Conservation (phyloP, 345 rosid species). For the Syzygium aromaticum region DNA sequence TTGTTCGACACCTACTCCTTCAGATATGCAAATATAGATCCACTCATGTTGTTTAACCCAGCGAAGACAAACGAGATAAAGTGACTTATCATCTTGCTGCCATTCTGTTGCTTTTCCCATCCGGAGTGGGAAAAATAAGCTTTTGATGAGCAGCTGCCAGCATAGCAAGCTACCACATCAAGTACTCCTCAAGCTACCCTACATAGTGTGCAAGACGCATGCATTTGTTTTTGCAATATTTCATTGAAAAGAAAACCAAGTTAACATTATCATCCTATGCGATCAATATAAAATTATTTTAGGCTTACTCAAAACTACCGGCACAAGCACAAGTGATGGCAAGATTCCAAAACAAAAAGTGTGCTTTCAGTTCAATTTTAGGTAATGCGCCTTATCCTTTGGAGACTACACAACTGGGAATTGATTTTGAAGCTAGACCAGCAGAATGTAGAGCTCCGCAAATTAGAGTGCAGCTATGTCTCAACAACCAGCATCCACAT, state of each 20-base stretch:
- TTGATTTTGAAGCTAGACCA: neutral
- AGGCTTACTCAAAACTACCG: neutral
- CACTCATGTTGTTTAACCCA: slow-evolving; percentile 6
- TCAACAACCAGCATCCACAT: neutral
- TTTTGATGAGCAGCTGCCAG: slow-evolving; percentile 14
- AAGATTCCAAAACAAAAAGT: neutral
- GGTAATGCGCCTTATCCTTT: neutral
- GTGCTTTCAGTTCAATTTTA: neutral
- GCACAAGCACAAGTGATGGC: neutral
- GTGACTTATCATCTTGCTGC: slow-evolving; percentile 5
- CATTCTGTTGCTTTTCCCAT: slow-evolving; percentile 11
- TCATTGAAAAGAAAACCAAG: neutral
- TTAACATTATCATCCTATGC: neutral
- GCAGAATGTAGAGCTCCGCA: neutral
- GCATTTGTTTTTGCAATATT: neutral
- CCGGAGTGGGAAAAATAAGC: slow-evolving; percentile 1
- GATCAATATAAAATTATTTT: neutral
- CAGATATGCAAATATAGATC: neutral
- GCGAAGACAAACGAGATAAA: slow-evolving; percentile 10
- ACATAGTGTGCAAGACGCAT: neutral
- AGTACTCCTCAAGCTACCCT: neutral
- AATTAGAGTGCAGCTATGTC: neutral
- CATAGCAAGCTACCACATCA: neutral
- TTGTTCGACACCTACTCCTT: neutral
- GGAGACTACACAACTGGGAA: neutral